Percentiles rank a stretch among this genome's conserved stretches.
phyloP scores from a whole-genome alignment of 2,329 filamentous ascomycete genomes.

The Cercospora sesami region DNA sequence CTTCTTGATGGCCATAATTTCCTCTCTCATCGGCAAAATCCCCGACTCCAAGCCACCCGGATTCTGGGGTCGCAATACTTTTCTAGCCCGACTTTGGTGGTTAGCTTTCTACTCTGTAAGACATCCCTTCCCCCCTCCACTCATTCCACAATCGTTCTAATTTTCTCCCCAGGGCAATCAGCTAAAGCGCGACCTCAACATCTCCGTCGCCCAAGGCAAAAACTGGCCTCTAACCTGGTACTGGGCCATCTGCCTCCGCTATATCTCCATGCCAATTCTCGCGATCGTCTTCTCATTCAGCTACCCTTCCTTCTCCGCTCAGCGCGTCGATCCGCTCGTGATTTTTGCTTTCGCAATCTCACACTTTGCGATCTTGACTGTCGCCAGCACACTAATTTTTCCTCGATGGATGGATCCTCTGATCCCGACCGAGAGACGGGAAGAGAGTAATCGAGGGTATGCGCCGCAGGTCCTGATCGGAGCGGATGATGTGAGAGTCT shows the following conservation, averaged over 20 bases:
- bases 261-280: slow-evolving; percentile 54
- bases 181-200: slow-evolving; percentile 54
- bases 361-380: slow-evolving; percentile 32
- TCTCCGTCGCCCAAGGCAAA: slow-evolving; percentile 54
- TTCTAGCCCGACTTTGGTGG: slow-evolving; percentile 52
- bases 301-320: slow-evolving; percentile 50
- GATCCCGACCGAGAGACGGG: slow-evolving; percentile 49
- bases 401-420: slow-evolving; percentile 58
- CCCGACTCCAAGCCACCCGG: slow-evolving; percentile 14
- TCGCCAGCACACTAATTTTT: slow-evolving; percentile 50
- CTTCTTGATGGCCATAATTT: slow-evolving; percentile 43
- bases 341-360: slow-evolving; percentile 52
- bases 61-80: slow-evolving; percentile 4
- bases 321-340: slow-evolving; percentile 39
- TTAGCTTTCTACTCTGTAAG: slow-evolving; percentile 59
- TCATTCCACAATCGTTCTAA: too few species aligned
- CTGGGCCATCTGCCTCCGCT: slow-evolving; percentile 54
- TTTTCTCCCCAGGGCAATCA: slow-evolving; percentile 5
- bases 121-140: background rate
- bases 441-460: slow-evolving; percentile 43
- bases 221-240: slow-evolving; percentile 60
- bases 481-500: slow-evolving; percentile 2
- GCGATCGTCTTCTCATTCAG: slow-evolving; percentile 56
- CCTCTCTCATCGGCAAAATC: slow-evolving; percentile 28
- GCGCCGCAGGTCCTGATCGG: slow-evolving; percentile 15